Conservation (phyloP, 2,329 filamentous ascomycete genomes). For the Ceratocystis colombiana region DNA sequence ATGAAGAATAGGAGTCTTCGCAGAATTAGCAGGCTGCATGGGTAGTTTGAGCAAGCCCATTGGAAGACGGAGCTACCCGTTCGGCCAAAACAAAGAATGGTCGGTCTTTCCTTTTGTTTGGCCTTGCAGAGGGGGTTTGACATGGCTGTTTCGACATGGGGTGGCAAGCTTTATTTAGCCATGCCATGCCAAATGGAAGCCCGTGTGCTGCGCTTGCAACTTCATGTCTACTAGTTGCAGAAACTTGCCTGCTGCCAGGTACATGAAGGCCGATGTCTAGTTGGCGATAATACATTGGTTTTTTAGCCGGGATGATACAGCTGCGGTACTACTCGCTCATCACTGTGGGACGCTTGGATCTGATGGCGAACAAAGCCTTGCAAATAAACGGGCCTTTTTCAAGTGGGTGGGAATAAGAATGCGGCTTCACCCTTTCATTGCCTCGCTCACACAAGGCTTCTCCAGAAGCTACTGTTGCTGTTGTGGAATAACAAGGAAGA, state of each 20-base stretch:
- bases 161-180: background rate
- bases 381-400: constrained; percentile 12
- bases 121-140: background rate
- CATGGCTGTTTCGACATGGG: background rate
- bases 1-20: background rate
- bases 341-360: background rate
- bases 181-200: background rate
- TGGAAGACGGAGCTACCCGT: constrained; percentile 10
- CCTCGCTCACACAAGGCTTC: background rate
- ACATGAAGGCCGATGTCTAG: background rate
- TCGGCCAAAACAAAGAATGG: background rate
- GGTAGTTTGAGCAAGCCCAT: background rate
- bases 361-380: background rate
- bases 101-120: background rate
- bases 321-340: constrained; percentile 11
- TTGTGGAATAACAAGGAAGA: background rate
- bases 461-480: background rate
- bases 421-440: background rate
- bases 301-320: background rate
- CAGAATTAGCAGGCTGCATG: background rate
- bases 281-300: background rate
- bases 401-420: background rate
- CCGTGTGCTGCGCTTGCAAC: background rate
- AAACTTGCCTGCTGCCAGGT: background rate
- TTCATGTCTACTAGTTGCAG: background rate